A percentile compares a stretch with the other conserved stretches of the same genome.
These are phyloP conservation scores for Cladosporium sp. DNA, from an alignment of 2,329 filamentous ascomycete species.

Conservation along the genomic window DNA sequence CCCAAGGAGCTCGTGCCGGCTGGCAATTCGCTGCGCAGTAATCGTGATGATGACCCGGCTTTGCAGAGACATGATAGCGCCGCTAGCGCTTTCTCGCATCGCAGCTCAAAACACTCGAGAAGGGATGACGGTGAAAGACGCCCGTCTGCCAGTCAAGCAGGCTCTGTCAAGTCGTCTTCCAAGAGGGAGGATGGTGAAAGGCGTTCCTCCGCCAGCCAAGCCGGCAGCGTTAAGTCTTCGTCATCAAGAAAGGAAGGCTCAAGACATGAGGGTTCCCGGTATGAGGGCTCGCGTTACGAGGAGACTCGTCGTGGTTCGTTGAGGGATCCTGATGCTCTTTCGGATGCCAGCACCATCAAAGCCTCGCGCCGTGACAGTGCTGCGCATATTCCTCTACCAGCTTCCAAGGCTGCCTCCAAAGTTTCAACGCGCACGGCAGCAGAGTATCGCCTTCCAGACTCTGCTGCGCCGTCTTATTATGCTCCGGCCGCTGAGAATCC, in stretches of 20 bases:
- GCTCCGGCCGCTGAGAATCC: constrained; percentile 3
- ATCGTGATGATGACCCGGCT: constrained; percentile 28
- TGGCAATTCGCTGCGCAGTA: constrained; percentile 13
- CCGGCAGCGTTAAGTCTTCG: constrained; percentile 8
- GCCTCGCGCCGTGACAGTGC: constrained; percentile 22
- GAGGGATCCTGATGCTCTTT: constrained; percentile 19
- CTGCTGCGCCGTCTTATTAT: constrained; percentile 3
- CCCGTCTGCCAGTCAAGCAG: constrained; percentile 1
- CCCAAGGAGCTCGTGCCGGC: constrained; percentile 2
- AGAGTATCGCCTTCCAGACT: constrained; percentile 9
- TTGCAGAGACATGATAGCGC: constrained; percentile 20
- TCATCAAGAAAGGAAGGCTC: background rate
- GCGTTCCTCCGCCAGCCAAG: background rate
- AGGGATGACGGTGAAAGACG: background rate
- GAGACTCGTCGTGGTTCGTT: constrained; percentile 16
- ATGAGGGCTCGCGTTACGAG: background rate
- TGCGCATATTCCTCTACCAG: constrained; percentile 22
- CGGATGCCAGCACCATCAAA: constrained; percentile 28
- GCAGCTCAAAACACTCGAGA: background rate
- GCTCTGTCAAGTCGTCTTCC: constrained; percentile 9
- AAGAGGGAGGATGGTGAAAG: constrained; percentile 1
- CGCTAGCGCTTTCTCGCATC: background rate
- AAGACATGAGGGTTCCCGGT: background rate
- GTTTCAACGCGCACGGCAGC: background rate
- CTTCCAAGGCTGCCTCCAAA: constrained; percentile 15